Conservation (phyloP, 371 early-diverging fungal species). For the Rhizopus delemar region DNA sequence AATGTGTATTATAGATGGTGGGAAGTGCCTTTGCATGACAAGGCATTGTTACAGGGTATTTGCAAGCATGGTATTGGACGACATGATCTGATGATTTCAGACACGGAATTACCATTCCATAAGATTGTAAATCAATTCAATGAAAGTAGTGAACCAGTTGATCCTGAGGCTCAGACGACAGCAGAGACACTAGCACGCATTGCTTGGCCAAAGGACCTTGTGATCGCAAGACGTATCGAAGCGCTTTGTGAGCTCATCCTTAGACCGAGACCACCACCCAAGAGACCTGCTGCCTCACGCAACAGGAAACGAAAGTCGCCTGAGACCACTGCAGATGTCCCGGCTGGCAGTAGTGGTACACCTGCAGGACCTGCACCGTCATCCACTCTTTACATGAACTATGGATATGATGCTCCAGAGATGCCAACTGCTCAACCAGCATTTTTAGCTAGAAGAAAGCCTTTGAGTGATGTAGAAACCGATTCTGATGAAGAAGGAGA, state of each 20-base stretch:
- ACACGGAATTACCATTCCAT: constrained; percentile 53
- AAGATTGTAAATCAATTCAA: constrained; percentile 23
- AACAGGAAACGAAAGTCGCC: constrained; percentile 13
- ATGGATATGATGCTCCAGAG: constrained; percentile 3
- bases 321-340: background rate
- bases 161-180: constrained; percentile 9
- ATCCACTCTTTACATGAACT: background rate
- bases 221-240: constrained; percentile 57
- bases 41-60: constrained; percentile 63
- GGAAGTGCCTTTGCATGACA: constrained; percentile 64
- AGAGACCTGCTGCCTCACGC: constrained; percentile 13
- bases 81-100: constrained; percentile 67
- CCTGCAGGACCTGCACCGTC: background rate
- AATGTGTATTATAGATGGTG: constrained; percentile 57
- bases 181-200: constrained; percentile 32
- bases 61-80: constrained; percentile 70
- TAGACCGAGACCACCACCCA: constrained; percentile 44
- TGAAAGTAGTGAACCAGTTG: constrained; percentile 5
- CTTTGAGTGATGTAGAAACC: constrained; percentile 21
- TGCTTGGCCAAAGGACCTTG: constrained; percentile 59
- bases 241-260: constrained; percentile 54
- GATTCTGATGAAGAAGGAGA: constrained; percentile 24
- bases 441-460: constrained; percentile 9
- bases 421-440: constrained; percentile 10
- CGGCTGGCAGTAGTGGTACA: constrained; percentile 2